Evolutionary conservation across 495 filamentous ascomycete species (phyloP), one percentile per base, ranked within the genome.

Genomic region (Physcia stellaris): DNA sequence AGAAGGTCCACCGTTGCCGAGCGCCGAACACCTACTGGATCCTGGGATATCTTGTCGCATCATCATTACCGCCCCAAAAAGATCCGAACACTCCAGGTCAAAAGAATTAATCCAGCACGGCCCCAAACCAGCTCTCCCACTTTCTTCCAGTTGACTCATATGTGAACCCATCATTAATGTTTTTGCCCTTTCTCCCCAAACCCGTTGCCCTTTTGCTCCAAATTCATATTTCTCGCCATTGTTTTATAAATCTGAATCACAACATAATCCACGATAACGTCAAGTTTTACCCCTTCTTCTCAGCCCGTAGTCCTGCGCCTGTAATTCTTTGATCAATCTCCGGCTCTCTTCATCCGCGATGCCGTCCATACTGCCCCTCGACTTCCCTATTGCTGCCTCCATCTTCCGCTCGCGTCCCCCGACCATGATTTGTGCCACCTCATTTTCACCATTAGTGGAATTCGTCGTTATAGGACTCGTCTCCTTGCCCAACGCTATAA

Each of bases 281-380:
- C 26, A 35, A 35, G 2, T 27, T 19, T 36, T 18, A 18, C 36
- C 49, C 39, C 70, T 61, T 48, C 67, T 63, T 38, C 75, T 58
- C 41, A 79, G 53, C 6, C 73, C 69, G 43, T 70, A 69, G 33
- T 76, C 73, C 41, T 72, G 62, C 46, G 71, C 70, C 50, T 73
- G 70, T 31, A 79, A 45, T 53, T 70, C 62, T 42, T 66, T 63
- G 39, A 75, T 75, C 18, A 78, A 45, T 28, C 61, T 66, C 40
- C 74, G 40, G 46, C 68, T 75, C 47, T 68, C 64, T 17, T 63
- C 60, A 50, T 74, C 70, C 24, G 64, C 58, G n/a, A n/a, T n/a
- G n/a, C n/a, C n/a, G n/a, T n/a, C n/a, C n/a, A n/a, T n/a, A n/a
- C n/a, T n/a, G 21, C 60, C 60, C 12, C 48, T 54, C 36, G 63